phyloP scores from a whole-genome alignment of 768 basidiomycete species.

The Rhizopogon vesiculosus region DNA sequence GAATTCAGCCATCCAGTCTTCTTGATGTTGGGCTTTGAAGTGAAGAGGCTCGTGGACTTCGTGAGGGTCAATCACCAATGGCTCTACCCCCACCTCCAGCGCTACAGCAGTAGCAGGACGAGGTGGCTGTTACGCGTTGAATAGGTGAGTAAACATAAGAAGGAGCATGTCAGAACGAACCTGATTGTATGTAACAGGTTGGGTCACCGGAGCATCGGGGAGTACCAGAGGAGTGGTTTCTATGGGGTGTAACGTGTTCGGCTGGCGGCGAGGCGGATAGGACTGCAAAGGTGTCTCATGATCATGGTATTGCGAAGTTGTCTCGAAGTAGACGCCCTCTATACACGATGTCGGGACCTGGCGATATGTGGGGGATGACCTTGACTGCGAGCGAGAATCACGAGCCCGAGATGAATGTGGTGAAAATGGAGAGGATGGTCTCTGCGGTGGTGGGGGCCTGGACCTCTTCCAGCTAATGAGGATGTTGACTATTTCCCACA shows the following conservation, averaged over 20 bases:
- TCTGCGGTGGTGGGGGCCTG: too few relatives aligned
- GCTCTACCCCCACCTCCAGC: background rate
- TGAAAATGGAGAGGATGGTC: background rate
- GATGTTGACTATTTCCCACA: background rate
- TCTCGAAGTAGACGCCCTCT: too few relatives aligned
- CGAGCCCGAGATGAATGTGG: background rate
- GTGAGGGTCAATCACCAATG: background rate
- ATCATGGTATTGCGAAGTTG: too few relatives aligned
- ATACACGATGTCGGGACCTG: too few relatives aligned
- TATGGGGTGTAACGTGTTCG: too few relatives aligned
- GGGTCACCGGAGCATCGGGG: too few relatives aligned
- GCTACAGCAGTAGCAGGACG: background rate
- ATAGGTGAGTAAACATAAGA: background rate
- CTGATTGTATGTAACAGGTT: too few relatives aligned
- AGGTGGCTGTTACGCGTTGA: background rate
- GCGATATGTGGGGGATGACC: background rate
- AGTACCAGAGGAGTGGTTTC: too few relatives aligned
- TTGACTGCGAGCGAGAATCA: background rate
- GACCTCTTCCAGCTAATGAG: background rate
- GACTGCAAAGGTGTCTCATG: too few relatives aligned
- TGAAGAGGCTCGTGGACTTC: constrained; percentile 38
- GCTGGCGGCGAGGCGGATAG: too few relatives aligned
- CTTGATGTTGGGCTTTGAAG: constrained; percentile 61
- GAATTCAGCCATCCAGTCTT: constrained; percentile 64
- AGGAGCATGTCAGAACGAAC: too few relatives aligned